Evolutionary conservation across 768 basidiomycete species (phyloP), one percentile per base, ranked within the genome.

Genomic region (Wakefieldia striispora): DNA sequence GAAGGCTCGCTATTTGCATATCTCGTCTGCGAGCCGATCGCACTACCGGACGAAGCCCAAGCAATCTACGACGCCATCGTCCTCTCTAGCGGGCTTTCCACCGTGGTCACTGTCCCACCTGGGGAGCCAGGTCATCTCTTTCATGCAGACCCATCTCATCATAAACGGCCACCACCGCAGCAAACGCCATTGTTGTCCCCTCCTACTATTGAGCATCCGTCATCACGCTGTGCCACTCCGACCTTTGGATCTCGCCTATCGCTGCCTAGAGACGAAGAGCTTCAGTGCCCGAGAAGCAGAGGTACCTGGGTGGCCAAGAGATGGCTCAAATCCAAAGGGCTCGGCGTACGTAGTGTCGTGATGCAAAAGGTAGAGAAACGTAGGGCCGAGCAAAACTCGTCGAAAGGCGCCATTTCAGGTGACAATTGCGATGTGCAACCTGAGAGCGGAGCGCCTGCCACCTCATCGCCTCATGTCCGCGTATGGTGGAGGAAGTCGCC

Each of bases 1-100:
- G 74, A 80, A 33, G 84, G 83, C 10, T 82, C 84, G 2, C 67
- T 84, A 34, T 89, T 91, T 58, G 86, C 83, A 3, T 78, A 88
- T 59, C 79, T 90, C 49, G 73, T 83, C 34, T 88, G 86, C 24
- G 75, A 82, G 16, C 87, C 87, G 6, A 72, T 75, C 2, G 55
- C 73, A 3, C 74, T 88, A 13, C 82, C 84, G 6, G 62, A 64
- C 3, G 65, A 68, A 23, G 59, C 57, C 6, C 55, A 62, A 17
- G 53, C 41, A 2, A 60, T 65, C 24, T 47, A 65, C 24, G 58
- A 58, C 14, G 61, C 64, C 14, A 29, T 54, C 1, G 50, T 52
- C 17, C 26, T 58, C 7, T 57, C 61, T 17, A 53, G 56, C 3
- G 55, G 55, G 2, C 58, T 58, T 17, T 54, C 61, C 14, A 49